Base-by-base conservation (phyloP, 2,329 filamentous ascomycete genomes). In the Zymoseptoria crescenta region DNA sequence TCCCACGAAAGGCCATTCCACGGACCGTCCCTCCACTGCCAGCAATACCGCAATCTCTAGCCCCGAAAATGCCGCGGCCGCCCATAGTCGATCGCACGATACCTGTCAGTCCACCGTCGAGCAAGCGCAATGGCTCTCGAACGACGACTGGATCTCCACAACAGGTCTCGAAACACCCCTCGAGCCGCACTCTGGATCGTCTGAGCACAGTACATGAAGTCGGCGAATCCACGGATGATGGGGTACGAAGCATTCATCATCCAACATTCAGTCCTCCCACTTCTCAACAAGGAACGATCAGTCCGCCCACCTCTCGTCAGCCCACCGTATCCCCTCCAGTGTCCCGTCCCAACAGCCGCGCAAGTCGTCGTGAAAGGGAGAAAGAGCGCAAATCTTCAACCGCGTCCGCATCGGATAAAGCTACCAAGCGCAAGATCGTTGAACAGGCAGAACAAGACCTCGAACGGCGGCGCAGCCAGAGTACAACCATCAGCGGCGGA, bases 201-300 rank as follows among this genome's bases (percentile, higher is more conserved):
- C 65, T 70, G 9, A 69, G 68, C 6, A 71, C 69, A 19, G 70
- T 73, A 8, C 66, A 67, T n/a, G 70, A 71, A 66, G 69, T 66
- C 13, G 63, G 59, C 8, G 51, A 52, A 16, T 65, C 63, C 5
- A 56, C 56, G 21, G 65, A 65, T 20, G 58, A 56, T 21, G 60
- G 56, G 21, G 56, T 51, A 19, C 55, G 67, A 60, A 59, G 61
- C 60, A 58, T 59, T 55, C 56, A 59, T 50, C 16, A 57, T 27
- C 21, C 54, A 52, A 49, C 56, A 55, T 55, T 52, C 24, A 55
- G 30, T 49, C 20, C 53, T 49, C 53, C 53, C 13, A 19, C 30
- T 8, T 55, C 53, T 13, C 53, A 45, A 20, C 30, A 56, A n/a
- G 56, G 56, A 20, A 60, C 60, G 21, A 35, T 61, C 8, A 60